A percentile compares a stretch with the other conserved stretches of the same genome.
phyloP scores from a whole-genome alignment of 2,329 filamentous ascomycete species.

The Bretziella fagacearum region DNA sequence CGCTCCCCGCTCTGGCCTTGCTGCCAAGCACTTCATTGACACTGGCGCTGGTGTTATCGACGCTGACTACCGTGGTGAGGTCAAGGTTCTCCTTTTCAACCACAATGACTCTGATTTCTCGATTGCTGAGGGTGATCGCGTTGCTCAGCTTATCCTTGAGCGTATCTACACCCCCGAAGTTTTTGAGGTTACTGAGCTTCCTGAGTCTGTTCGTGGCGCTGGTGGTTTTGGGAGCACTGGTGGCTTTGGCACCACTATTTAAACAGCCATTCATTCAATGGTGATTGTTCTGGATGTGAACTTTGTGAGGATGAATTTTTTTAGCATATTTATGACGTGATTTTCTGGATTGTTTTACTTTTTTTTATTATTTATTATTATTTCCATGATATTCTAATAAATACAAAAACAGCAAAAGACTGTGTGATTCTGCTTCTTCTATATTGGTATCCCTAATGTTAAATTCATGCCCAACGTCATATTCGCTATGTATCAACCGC shows the following conservation, averaged over 20 bases:
- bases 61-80: conserved; percentile 84
- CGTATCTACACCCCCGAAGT: conserved; percentile 88
- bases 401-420: too few relatives aligned
- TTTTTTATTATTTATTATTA: neutral
- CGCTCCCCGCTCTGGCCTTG: conserved; percentile 79
- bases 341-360: neutral
- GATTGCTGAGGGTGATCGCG: conserved; percentile 69
- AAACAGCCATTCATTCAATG: too few relatives aligned
- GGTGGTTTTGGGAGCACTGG: conserved; percentile 90
- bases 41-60: conserved; percentile 94
- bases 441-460: neutral
- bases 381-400: too few relatives aligned
- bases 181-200: conserved; percentile 70
- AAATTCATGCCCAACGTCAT: neutral
- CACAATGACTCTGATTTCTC: conserved; percentile 66
- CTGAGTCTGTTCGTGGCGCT: conserved; percentile 76
- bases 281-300: too few relatives aligned
- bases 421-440: neutral
- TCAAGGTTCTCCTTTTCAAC: conserved; percentile 94
- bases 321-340: conserved; percentile 1
- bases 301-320: neutral
- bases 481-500: conserved; percentile 25
- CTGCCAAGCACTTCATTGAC: conserved; percentile 89
- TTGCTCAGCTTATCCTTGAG: conserved; percentile 89
- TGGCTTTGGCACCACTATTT: conserved; percentile 9